Evolutionary conservation across 2,329 filamentous ascomycete species (phyloP).

Genomic region (Colletotrichum magnum): DNA sequence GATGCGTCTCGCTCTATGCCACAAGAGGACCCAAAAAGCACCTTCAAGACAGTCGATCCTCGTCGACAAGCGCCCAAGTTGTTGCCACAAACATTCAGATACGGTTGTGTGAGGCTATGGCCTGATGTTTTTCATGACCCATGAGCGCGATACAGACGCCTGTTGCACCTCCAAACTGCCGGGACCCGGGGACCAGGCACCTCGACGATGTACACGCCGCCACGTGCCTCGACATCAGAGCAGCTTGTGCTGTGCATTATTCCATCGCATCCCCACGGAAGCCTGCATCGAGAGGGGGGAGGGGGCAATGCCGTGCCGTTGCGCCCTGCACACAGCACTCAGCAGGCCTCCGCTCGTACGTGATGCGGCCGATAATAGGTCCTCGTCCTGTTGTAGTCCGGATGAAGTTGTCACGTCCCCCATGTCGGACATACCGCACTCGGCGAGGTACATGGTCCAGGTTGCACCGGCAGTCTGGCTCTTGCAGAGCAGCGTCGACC

Average conservation of each 20-base stretch:
- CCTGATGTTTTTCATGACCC: conserved; percentile 21
- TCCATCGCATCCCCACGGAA: background rate
- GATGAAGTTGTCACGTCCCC: conserved; percentile 18
- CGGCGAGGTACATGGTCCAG: conserved; percentile 27
- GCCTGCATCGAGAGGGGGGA: background rate
- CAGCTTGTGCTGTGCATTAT: conserved; percentile 14
- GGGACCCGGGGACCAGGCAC: conserved; percentile 13
- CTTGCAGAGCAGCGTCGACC: background rate
- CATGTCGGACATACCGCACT: conserved; percentile 15
- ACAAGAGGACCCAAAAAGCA: conserved; percentile 5
- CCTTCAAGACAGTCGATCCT: conserved; percentile 20
- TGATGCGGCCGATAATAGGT: conserved; percentile 19
- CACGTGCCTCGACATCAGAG: conserved; percentile 22
- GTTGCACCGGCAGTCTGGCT: conserved; percentile 27
- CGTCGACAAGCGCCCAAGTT: background rate
- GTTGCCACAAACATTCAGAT: conserved; percentile 10
- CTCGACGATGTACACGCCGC: conserved; percentile 14
- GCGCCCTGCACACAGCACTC: background rate
- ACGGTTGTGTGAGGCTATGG: conserved; percentile 24
- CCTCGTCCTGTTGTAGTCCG: conserved; percentile 3
- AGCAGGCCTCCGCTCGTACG: background rate
- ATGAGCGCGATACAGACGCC: conserved; percentile 8
- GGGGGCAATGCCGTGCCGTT: background rate
- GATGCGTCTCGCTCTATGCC: conserved; percentile 21
- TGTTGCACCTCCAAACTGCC: conserved; percentile 27